Conservation (phyloP, 805 yeast genomes). For the Ogataea thermomethanolica region DNA sequence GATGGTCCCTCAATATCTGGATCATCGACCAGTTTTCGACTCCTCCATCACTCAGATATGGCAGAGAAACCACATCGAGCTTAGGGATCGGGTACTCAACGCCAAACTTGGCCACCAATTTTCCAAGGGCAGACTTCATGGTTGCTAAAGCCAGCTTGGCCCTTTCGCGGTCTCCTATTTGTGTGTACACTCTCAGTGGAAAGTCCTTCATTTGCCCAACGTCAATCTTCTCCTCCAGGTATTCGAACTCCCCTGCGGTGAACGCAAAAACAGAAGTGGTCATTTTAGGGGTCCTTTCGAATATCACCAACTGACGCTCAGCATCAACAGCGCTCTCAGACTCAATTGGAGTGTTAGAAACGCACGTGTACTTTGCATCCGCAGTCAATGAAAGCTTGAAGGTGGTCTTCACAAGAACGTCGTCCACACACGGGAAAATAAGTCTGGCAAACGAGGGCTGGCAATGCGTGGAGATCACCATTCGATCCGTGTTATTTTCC, state of each 20-base stretch:
- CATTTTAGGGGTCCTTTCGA: conserved; percentile 55
- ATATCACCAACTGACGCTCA: conserved; percentile 36
- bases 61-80: conserved; percentile 64
- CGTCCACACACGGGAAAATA: conserved; percentile 71
- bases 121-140: conserved; percentile 45
- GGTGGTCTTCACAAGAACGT: conserved; percentile 50
- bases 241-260: conserved; percentile 64
- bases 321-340: conserved; percentile 15
- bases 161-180: conserved; percentile 46
- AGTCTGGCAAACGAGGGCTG: conserved; percentile 64
- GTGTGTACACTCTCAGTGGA: conserved; percentile 55
- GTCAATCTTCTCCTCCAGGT: conserved; percentile 36
- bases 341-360: conserved; percentile 46
- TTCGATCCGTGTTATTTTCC: conserved; percentile 51
- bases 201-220: conserved; percentile 26
- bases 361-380: conserved; percentile 41
- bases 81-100: conserved; percentile 55
- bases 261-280: conserved; percentile 65
- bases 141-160: conserved; percentile 51
- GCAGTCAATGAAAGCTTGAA: conserved; percentile 50
- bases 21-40: conserved; percentile 79
- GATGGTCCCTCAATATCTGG: conserved; percentile 52
- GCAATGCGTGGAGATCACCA: conserved; percentile 63
- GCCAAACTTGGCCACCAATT: conserved; percentile 43
- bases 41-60: conserved; percentile 72